Base-by-base conservation (phyloP, 768 basidiomycete species). In the Pleurotus cornucopiae region DNA sequence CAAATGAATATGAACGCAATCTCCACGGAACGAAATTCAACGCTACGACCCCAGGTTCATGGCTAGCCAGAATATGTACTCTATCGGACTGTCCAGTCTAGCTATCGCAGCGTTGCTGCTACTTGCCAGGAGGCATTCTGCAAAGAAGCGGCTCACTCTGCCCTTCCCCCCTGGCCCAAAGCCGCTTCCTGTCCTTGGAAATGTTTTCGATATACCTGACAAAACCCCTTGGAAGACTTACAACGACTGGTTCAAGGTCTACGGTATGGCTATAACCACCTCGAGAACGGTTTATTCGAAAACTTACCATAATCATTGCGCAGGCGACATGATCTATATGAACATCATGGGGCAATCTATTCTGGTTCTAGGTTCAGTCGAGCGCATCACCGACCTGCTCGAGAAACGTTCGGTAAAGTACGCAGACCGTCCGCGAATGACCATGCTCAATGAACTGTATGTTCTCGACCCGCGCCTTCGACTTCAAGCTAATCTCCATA, bases 101-200 rank as follows among this genome's bases (percentile, higher is more conserved):
- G 30, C 30, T 34, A 34, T 34, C 7, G 30, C 30, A 34, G 30
- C 30, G 6, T 9, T 34, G 30, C 30, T 34, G 30, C 6, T 34
- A 11, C 6, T 34, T 9, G 30, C 6, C 30, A 34, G 30, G 6
- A 34, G 30, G 6, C 30, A 34, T 34, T 34, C 7, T 34, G 30
- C 30, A 34, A 34, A 34, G 6, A 34, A 34, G 11, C 30, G 30
- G 7, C 30, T 34, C 30, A 9, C 37, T 6, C 41, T 30, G 20
- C 57, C 54, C 1, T 21, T 61, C 18, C 62, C 62, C 9, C 68
- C 69, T 12, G 69, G 69, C 12, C 68, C 68, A 1, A 58, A 26
- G 5, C 64, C 62, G 2, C 57, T 63, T 6, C 69, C 69, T 1
- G 13, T 70, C 20, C 18, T 70, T 16, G 69, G 68, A 2, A 70